Base-by-base conservation (phyloP, 495 filamentous ascomycete genomes). In the Baudoinia panamericana region DNA sequence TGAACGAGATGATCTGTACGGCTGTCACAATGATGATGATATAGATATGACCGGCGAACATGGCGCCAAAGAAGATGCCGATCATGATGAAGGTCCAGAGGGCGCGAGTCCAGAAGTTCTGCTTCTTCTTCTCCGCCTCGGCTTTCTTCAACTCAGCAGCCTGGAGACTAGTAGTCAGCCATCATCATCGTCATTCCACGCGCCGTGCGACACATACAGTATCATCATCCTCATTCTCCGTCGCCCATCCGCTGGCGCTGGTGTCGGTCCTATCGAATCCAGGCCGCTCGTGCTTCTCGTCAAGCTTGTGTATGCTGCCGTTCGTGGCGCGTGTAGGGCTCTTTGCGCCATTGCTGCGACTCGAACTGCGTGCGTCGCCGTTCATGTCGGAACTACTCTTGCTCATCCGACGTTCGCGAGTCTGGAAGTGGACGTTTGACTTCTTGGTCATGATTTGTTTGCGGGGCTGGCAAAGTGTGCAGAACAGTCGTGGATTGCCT, bases 31-130 rank as follows among this genome's bases (percentile, higher is more conserved):
- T 77, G 39, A 70, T 79, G 56, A 99, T 80, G 49, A 99, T 78
- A 64, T 96, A 99, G 56, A 99, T 85, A 58, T 99, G 92, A 26
- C 92, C 92, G 31, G 84, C 80, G 59, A 93, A 87, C 65, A 99
- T 75, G 43, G 81, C 73, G 32, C 71, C 71, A 66, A 95, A 96
- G 69, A 99, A 99, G 46, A 70, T 70, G 11, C 67, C 82, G 53
- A 99, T 93, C 92, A 99, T 99, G 50, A 94, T 76, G 33, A 99
- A 78, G 17, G 82, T 94, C 92, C 92, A 99, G 72, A 96, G 84
- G 25, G 90, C 85, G 42, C 92, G 80, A 8, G 86, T 94, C 52
- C 94, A 84, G 71, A 99, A 95, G 54, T 86, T 93, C 62, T 84
- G 79, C 62, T 93, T 93, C 64, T 99, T 99, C 76, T 94, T 96